Evolutionary conservation across 345 rosid species (phyloP), one percentile per base, ranked within the genome.

Genomic region (Rubroshorea leprosula): DNA sequence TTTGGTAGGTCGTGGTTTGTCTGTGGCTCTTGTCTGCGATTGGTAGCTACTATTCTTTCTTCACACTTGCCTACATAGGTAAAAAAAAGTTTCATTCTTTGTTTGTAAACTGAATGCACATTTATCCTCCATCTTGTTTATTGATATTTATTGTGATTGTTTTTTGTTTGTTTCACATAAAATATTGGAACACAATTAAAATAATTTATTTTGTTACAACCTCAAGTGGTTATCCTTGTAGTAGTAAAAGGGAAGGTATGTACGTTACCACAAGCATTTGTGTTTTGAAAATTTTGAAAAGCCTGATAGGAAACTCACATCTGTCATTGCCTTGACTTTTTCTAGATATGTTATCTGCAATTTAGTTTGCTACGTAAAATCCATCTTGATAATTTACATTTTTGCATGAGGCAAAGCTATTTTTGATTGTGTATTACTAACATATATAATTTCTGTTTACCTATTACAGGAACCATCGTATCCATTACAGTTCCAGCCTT

Each of bases 41-140:
- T 45, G 95, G 95, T 57, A 77, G 89, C 80, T 86, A 77, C 76
- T 79, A 83, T 64, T 89, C 96, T 16, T 76, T 89, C 81, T 81
- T 81, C 87, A 84, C 95, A 20, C 79, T 92, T 62, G 94, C 86
- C 41, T 92, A 86, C 65, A 82, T 85, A 16, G 97, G 97, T 86
- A 67, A 68, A 86, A 58, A 5, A 56, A 45, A 9, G 4, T 29
- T 29, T 3, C 35, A 3, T 29, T 29, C 5, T 61, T 56, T 62
- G 51, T 44, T 27, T 54, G 29, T 68, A 43, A 29, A 57, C 6
- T 22, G 26, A 56, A 58, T 39, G 67, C 49, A 26, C 23, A 35
- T 39, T 31, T 23, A 9, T 21, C 18, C 16, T 29, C 19, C 8
- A 22, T 59, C 11, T 35, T 3, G 23, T 54, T 47, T 49, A 11